Conservation (phyloP, 805 yeast genomes). For the Candida xiaguanensis region DNA sequence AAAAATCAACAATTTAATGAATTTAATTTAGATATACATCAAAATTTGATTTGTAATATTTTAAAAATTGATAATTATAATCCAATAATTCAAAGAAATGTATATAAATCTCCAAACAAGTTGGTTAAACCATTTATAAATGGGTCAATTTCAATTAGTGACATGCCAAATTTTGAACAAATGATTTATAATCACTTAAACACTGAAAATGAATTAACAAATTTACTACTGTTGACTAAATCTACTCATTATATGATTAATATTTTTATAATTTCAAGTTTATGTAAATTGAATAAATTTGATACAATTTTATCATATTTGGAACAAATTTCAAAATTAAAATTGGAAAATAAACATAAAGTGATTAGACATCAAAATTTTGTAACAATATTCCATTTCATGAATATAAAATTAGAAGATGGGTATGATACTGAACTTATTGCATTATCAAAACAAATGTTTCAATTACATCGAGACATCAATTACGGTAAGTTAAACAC, state of each 20-base stretch:
- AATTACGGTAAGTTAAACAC: background rate
- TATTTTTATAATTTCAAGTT: conserved; percentile 22
- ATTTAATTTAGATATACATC: conserved; percentile 12
- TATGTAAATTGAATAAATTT: conserved; percentile 10
- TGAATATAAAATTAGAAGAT: background rate
- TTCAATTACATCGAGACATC: background rate
- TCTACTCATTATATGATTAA: conserved; percentile 24
- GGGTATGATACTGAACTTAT: background rate
- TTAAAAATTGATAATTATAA: conserved; percentile 13
- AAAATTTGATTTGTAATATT: conserved; percentile 9
- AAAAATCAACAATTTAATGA: conserved; percentile 4
- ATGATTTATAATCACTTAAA: conserved; percentile 16
- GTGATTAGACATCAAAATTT: conserved; percentile 4
- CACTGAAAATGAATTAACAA: background rate
- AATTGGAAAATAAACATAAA: background rate
- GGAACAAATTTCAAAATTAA: background rate
- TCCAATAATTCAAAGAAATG: conserved; percentile 26
- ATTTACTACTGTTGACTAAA: conserved; percentile 14
- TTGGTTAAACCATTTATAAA: conserved; percentile 22
- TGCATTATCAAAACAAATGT: background rate
- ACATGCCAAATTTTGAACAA: conserved; percentile 28
- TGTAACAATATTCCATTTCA: background rate
- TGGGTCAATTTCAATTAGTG: conserved; percentile 24
- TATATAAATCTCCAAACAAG: conserved; percentile 19
- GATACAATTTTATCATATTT: background rate